Base-by-base conservation (phyloP, 2,329 filamentous ascomycete genomes). In the Alternaria rosae region DNA sequence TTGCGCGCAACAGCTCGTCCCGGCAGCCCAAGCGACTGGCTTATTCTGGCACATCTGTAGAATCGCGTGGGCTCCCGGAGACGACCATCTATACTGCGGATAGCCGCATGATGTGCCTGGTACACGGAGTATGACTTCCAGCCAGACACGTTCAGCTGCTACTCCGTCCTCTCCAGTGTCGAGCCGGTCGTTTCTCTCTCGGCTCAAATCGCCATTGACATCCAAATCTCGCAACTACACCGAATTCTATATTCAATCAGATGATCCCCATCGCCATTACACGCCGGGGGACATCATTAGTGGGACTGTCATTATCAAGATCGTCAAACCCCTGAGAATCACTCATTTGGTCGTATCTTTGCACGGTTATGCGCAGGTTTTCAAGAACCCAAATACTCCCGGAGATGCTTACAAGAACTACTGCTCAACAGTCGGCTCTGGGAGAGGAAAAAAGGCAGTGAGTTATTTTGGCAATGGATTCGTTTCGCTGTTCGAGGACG, bases 401-500 rank as follows among this genome's bases (percentile, higher is more conserved):
- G 85, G 86, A 12, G 87, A 89, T 65, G 79, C 80, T 7, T 81
- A 82, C 62, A 82, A 85, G 32, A 80, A 73, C 45, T 81, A 82
- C 63, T 78, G 82, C 59, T 81, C 83, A 5, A 84, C 83, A 38
- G 75, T 87, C 45, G 85, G 85, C 6, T 83, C 83, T 3, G 87
- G 86, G 17, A 83, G 84, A 65, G 86, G 86, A 43, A 85, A 79
- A 64, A 83, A 81, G 69, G 72, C 78, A 45, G 82, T 83, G 53
- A 82, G 78, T 73, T 92, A 92, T 73, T 89, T 89, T 73, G 90
- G 90, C 70, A 92, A 92, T 81, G 91, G 92, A 30, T 88, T 92
- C 70, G 91, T 89, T n/a, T 91, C 90, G 43, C 82, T 95, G 47
- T 95, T 94, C 74, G 90, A 93, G 78, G 92, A 95, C 73, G 92